These are phyloP conservation scores for Ceratocystis alfenasii DNA, from an alignment of 2,329 filamentous ascomycete genomes.

Conservation along the genomic window DNA sequence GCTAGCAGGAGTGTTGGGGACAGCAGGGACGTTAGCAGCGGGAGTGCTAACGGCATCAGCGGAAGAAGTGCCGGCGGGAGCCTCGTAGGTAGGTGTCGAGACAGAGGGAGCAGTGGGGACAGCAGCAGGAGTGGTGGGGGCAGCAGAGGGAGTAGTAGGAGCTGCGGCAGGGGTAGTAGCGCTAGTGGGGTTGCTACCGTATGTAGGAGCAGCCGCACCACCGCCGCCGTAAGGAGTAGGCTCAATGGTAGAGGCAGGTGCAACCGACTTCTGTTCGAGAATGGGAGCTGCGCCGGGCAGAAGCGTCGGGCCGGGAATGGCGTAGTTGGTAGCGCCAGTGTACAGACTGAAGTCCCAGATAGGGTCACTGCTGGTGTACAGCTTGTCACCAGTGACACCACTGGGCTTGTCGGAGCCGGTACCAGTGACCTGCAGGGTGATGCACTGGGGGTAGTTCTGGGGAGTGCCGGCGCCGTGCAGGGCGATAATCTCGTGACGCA, in stretches of 20 bases:
- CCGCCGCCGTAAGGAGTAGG: conserved; percentile 31
- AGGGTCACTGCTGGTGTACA: conserved; percentile 30
- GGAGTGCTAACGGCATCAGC: background rate
- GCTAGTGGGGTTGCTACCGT: background rate
- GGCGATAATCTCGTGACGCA: conserved; percentile 45
- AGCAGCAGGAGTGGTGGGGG: background rate
- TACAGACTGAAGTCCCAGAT: conserved; percentile 32
- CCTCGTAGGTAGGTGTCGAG: background rate
- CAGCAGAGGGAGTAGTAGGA: background rate
- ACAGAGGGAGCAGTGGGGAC: background rate
- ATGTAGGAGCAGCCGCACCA: conserved; percentile 25
- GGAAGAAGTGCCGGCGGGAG: background rate
- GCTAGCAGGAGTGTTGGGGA: background rate
- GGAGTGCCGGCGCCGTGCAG: conserved; percentile 39
- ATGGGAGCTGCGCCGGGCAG: conserved; percentile 19
- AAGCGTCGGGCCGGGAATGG: conserved; percentile 17
- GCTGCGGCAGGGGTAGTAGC: background rate
- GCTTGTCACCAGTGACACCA: conserved; percentile 29
- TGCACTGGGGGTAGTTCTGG: conserved; percentile 43
- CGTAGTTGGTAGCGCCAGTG: conserved; percentile 18
- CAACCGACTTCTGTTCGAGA: conserved; percentile 26
- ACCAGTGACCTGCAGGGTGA: conserved; percentile 38
- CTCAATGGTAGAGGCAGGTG: conserved; percentile 35
- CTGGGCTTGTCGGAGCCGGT: conserved; percentile 27
- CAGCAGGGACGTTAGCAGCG: background rate